phyloP scores from a whole-genome alignment of 2,329 filamentous ascomycete genomes.

The Trichocomaceae sp. region DNA sequence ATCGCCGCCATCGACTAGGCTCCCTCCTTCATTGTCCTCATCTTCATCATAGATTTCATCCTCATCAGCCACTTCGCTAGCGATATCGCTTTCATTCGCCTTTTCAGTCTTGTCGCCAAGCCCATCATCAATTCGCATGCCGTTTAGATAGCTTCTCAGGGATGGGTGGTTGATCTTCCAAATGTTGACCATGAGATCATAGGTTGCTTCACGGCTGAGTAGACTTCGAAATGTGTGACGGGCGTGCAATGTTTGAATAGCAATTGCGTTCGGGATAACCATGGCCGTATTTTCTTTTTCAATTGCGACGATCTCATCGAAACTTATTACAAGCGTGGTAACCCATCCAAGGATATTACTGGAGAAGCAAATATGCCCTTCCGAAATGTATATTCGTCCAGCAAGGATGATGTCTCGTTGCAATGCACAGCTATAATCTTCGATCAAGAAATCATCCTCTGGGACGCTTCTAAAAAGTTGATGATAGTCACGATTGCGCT shows the following conservation, averaged over 20 bases:
- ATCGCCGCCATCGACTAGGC: conserved; percentile 50
- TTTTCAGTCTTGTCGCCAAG: conserved; percentile 89
- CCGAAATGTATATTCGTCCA: conserved; percentile 89
- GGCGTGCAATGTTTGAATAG: conserved; percentile 91
- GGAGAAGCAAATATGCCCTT: conserved; percentile 96
- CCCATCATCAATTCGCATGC: conserved; percentile 72
- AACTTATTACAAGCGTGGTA: conserved; percentile 94
- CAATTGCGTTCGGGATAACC: conserved; percentile 93
- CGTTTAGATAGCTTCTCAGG: conserved; percentile 83
- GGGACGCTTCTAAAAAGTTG: conserved; percentile 90
- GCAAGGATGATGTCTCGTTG: conserved; percentile 94
- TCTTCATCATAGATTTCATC: conserved; percentile 54
- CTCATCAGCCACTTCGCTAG: conserved; percentile 68
- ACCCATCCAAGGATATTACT: conserved; percentile 99
- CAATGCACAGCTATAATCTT: conserved; percentile 94
- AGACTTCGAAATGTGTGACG: conserved; percentile 96
- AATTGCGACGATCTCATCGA: conserved; percentile 93
- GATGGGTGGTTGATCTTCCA: conserved; percentile 97
- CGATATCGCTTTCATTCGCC: conserved; percentile 61
- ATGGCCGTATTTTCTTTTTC: conserved; percentile 95
- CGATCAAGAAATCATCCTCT: conserved; percentile 95
- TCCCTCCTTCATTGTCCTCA: conserved; percentile 52
- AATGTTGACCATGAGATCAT: conserved; percentile 93
- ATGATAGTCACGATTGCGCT: conserved; percentile 93
- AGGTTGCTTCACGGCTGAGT: conserved; percentile 88